Evolutionary conservation across 2,329 filamentous ascomycete species (phyloP).

Genomic region (Trichophyton benhamiae): DNA sequence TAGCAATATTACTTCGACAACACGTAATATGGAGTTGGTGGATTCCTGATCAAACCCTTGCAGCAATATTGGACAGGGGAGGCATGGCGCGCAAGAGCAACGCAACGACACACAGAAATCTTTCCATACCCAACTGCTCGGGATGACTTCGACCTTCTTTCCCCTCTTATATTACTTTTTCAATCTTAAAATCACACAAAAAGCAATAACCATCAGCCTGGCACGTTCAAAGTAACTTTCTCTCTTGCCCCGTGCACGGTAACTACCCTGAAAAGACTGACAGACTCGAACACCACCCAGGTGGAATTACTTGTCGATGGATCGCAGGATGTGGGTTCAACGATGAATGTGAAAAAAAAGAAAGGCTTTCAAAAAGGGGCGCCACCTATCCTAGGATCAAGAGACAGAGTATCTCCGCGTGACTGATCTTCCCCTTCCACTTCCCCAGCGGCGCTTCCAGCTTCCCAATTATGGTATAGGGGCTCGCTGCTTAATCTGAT

Average conservation of each 20-base stretch:
- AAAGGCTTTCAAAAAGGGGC: neutral
- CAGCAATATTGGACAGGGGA: neutral
- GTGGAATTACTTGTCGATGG: neutral
- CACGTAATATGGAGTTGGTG: neutral
- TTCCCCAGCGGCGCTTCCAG: conserved; percentile 3
- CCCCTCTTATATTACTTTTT: neutral
- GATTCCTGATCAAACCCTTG: neutral
- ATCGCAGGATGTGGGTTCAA: neutral
- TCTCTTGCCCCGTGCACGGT: neutral
- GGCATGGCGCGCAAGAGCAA: neutral
- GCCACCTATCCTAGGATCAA: neutral
- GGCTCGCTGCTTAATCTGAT: neutral
- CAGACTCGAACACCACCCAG: neutral
- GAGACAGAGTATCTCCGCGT: neutral
- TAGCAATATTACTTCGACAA: neutral
- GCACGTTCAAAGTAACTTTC: conserved; percentile 2
- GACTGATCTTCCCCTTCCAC: neutral
- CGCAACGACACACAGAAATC: conserved; percentile 3
- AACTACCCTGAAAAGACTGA: neutral
- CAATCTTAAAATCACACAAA: neutral
- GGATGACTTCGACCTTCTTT: neutral
- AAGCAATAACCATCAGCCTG: conserved; percentile 3
- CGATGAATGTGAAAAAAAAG: neutral
- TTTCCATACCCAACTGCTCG: neutral
- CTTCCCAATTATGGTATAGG: conserved; percentile 4